Conservation (phyloP, 495 filamentous ascomycete genomes). For the Trichoderma asperelloides region DNA sequence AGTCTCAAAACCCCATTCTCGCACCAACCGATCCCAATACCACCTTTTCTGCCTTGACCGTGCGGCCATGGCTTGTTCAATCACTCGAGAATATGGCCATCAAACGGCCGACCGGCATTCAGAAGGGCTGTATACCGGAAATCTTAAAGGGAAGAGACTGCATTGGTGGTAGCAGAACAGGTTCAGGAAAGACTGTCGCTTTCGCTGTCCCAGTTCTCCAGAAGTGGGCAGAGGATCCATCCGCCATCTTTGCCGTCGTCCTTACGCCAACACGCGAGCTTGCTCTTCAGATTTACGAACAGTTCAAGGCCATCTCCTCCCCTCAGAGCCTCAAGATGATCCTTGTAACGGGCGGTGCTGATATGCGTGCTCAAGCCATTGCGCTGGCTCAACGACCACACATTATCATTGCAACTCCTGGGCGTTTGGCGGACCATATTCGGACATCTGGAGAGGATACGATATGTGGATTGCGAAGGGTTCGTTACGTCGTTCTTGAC, state of each 20-base stretch:
- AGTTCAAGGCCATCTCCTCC: constrained; percentile 82
- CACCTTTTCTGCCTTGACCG: constrained; percentile 64
- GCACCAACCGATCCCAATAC: constrained; percentile 42
- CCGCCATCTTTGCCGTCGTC: constrained; percentile 81
- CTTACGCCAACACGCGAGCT: constrained; percentile 90
- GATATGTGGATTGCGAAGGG: constrained; percentile 63
- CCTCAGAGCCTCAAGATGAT: constrained; percentile 76
- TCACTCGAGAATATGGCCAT: constrained; percentile 83
- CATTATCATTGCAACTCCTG: constrained; percentile 89
- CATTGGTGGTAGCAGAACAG: constrained; percentile 87
- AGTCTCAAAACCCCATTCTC: constrained; percentile 17
- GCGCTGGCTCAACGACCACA: constrained; percentile 74
- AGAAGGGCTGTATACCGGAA: constrained; percentile 81
- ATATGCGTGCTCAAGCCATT: constrained; percentile 86
- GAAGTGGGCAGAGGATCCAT: constrained; percentile 85
- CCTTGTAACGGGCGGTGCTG: constrained; percentile 81
- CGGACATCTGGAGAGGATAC: constrained; percentile 84
- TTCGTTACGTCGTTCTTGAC: constrained; percentile 83
- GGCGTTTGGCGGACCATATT: constrained; percentile 90
- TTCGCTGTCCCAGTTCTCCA: constrained; percentile 92
- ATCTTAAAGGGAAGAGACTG: constrained; percentile 87
- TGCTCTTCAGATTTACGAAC: constrained; percentile 91
- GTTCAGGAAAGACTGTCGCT: constrained; percentile 98
- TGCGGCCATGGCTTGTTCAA: constrained; percentile 83
- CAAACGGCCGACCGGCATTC: constrained; percentile 80